Conservation (phyloP, 2,329 filamentous ascomycete species). For the Neophaeococcomyces mojaviensis region DNA sequence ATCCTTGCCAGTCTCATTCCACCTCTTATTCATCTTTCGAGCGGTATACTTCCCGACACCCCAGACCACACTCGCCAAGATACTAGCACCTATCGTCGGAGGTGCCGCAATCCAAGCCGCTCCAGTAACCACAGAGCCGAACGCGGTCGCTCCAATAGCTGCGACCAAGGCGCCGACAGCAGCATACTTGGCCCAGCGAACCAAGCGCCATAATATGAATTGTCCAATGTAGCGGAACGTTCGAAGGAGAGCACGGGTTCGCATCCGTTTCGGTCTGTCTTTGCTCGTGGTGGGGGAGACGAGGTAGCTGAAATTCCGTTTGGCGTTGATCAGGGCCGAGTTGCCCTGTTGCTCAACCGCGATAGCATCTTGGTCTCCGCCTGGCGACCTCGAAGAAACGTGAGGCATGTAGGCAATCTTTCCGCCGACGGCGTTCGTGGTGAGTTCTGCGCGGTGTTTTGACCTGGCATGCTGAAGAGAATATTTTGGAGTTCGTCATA, state of each 20-base stretch:
- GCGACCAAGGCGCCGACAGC: slow-evolving; percentile 19
- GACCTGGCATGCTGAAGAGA: no score
- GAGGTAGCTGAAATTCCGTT: slow-evolving; percentile 21
- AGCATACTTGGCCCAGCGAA: slow-evolving; percentile 24
- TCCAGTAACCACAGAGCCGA: slow-evolving; percentile 18
- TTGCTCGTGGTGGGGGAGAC: slow-evolving; percentile 12
- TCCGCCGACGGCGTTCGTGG: no score
- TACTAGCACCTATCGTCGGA: slow-evolving; percentile 18
- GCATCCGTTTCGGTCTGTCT: slow-evolving; percentile 13
- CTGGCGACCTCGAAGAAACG: no score
- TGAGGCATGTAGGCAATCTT: no score
- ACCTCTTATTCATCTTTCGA: slow-evolving; percentile 15
- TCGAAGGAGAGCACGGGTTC: slow-evolving; percentile 21
- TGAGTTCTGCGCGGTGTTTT: no score
- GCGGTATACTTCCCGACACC: slow-evolving; percentile 19
- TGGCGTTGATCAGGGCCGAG: slow-evolving; percentile 18
- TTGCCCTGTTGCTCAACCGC: slow-evolving; percentile 20
- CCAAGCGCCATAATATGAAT: slow-evolving; percentile 22
- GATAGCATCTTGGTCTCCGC: slow-evolving; percentile 6
- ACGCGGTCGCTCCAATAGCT: slow-evolving; percentile 19
- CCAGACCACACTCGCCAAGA: slow-evolving; percentile 19
- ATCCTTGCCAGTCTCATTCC: slow-evolving; percentile 17
- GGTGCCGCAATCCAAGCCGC: slow-evolving; percentile 21
- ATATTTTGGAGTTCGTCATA: no score
- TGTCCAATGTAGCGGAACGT: slow-evolving; percentile 16